Conservation (phyloP, 179 eudicot genomes). For the Silene noctiflora region DNA sequence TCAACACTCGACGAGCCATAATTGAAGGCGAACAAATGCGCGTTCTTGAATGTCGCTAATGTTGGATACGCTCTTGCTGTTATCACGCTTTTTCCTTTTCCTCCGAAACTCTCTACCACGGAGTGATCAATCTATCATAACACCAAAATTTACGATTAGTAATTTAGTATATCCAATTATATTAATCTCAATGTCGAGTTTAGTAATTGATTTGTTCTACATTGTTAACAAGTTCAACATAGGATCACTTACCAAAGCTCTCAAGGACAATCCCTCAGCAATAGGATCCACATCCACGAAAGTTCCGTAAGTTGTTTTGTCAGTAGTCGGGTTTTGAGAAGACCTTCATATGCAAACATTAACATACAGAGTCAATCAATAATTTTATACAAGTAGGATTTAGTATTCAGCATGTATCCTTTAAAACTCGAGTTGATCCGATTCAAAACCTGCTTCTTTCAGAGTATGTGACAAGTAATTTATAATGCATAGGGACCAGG, state of each 20-base stretch:
- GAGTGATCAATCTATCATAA: slow-evolving; percentile 58
- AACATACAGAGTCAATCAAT: neutral
- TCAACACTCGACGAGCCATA: slow-evolving; percentile 44
- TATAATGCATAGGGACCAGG: too few species aligned
- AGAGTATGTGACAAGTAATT: too few species aligned
- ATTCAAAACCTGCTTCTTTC: neutral
- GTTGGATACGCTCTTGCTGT: slow-evolving; percentile 69
- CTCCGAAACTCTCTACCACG: slow-evolving; percentile 65
- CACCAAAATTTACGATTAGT: neutral
- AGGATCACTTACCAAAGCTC: slow-evolving; percentile 42
- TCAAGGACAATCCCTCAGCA: slow-evolving; percentile 42
- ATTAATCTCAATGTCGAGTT: too few species aligned
- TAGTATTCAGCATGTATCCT: too few species aligned
- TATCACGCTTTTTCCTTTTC: slow-evolving; percentile 51
- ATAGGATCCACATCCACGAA: slow-evolving; percentile 45
- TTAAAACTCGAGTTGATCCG: neutral
- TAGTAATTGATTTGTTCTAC: too few species aligned
- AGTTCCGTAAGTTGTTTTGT: slow-evolving; percentile 57
- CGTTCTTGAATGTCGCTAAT: slow-evolving; percentile 37
- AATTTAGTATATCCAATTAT: too few species aligned
- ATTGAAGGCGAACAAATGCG: slow-evolving; percentile 58
- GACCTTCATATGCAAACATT: slow-evolving; percentile 34
- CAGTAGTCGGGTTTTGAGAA: slow-evolving; percentile 37
- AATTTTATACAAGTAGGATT: too few species aligned
- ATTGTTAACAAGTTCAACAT: too few species aligned